Evolutionary conservation across 352 stramenopile species (phyloP).

Genomic region (Globisporangium paddicum): DNA sequence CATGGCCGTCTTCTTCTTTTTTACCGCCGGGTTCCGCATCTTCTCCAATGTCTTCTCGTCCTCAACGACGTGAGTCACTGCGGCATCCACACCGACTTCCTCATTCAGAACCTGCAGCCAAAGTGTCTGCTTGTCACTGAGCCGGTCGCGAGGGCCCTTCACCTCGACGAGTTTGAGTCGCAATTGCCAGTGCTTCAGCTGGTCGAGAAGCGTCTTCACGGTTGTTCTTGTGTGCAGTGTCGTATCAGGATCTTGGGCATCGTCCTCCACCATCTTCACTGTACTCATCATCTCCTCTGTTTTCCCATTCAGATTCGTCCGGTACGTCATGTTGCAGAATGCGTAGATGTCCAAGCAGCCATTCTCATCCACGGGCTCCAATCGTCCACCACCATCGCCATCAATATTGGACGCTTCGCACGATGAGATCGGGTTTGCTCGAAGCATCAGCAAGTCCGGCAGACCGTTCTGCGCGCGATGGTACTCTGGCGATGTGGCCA

Average conservation of each 20-base stretch:
- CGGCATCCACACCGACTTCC: slow-evolving; percentile 44
- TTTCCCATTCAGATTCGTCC: slow-evolving; percentile 33
- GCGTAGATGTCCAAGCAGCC: slow-evolving; percentile 39
- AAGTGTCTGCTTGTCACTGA: slow-evolving; percentile 79
- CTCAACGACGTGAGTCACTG: slow-evolving; percentile 75
- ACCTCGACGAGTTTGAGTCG: slow-evolving; percentile 79
- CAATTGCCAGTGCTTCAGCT: slow-evolving; percentile 11
- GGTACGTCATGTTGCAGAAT: slow-evolving; percentile 53
- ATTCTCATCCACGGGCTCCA: slow-evolving; percentile 22
- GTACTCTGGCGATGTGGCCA: slow-evolving; percentile 63
- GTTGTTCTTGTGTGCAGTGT: slow-evolving; percentile 14
- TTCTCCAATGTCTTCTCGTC: slow-evolving; percentile 39
- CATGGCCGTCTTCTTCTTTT: slow-evolving; percentile 12
- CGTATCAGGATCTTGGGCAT: too few relatives aligned
- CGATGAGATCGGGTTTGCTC: slow-evolving; percentile 13
- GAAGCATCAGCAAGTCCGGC: slow-evolving; percentile 60
- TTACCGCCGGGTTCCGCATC: slow-evolving; percentile 15
- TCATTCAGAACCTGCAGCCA: slow-evolving; percentile 70
- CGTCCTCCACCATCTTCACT: background rate
- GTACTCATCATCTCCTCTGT: background rate
- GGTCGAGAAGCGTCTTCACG: slow-evolving; percentile 16
- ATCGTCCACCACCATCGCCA: too few relatives aligned
- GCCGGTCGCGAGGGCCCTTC: slow-evolving; percentile 77
- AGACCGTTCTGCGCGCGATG: slow-evolving; percentile 71
- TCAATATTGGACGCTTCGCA: too few relatives aligned